Percentiles rank a stretch among this genome's conserved stretches.
Evolutionary conservation across 2,329 filamentous ascomycete genomes (phyloP).

Genomic region (Fusarium nematophilum): DNA sequence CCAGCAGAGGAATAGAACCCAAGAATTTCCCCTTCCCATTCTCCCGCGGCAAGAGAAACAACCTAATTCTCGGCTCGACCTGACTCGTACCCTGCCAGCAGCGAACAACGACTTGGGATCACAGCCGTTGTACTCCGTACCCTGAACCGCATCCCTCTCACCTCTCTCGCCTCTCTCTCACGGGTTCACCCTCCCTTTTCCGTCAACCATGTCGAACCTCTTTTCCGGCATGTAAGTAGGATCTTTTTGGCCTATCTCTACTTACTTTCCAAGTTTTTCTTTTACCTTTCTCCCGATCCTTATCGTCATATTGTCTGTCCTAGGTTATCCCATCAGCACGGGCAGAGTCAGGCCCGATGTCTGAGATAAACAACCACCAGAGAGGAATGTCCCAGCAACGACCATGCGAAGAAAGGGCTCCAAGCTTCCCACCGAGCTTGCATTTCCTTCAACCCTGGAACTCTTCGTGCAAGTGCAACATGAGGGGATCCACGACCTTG

Average conservation of each 20-base stretch:
- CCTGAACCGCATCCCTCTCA: slow-evolving; percentile 18
- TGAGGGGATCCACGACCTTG: slow-evolving; percentile 4
- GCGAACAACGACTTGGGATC: slow-evolving; percentile 8
- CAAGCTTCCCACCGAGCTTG: not conserved
- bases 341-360: slow-evolving; percentile 1
- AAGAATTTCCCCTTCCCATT: not conserved
- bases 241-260: slow-evolving; percentile 22
- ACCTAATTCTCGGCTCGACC: not conserved
- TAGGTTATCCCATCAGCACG: too few relatives aligned
- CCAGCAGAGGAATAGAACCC: slow-evolving; percentile 2
- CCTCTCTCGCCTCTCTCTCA: slow-evolving; percentile 30
- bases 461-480: slow-evolving; percentile 30
- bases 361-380: not conserved
- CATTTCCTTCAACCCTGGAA: slow-evolving; percentile 9
- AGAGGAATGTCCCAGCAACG: not conserved
- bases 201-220: slow-evolving; percentile 66
- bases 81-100: slow-evolving; percentile 5
- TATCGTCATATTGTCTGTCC: too few relatives aligned
- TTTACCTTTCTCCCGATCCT: not conserved
- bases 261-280: not conserved
- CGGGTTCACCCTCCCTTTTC: slow-evolving; percentile 39
- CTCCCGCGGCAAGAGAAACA: not conserved
- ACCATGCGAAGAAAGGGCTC: not conserved
- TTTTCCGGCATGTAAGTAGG: slow-evolving; percentile 71
- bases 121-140: not conserved